phyloP scores from a whole-genome alignment of 2,329 filamentous ascomycete species.

The Fusarium cicatricum region DNA sequence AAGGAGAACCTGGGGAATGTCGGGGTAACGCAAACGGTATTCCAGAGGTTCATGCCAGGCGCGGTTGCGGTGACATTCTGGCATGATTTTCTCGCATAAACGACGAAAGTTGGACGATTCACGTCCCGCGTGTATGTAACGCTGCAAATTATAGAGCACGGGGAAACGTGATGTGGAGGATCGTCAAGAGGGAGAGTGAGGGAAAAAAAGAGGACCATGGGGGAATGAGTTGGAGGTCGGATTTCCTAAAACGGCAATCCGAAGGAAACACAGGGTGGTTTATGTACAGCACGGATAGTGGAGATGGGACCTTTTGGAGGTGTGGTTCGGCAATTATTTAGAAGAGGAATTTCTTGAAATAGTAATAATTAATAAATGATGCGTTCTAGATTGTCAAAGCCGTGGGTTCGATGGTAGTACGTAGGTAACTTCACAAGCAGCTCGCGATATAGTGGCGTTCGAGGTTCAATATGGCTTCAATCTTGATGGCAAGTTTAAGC shows the following conservation, averaged over 20 bases:
- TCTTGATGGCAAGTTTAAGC: neutral
- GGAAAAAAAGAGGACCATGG: neutral
- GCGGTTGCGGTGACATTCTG: slow-evolving; percentile 2
- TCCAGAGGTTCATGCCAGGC: neutral
- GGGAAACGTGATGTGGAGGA: slow-evolving; percentile 22
- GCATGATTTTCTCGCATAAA: neutral
- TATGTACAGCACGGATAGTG: neutral
- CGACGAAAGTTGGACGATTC: neutral
- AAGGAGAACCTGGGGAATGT: slow-evolving; percentile 15
- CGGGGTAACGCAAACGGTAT: slow-evolving; percentile 1
- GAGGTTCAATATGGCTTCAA: neutral
- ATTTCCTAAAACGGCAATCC: slow-evolving; percentile 32
- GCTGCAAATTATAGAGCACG: neutral
- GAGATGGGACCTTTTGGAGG: neutral
- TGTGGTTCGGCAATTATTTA: slow-evolving; percentile 6
- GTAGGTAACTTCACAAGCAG: neutral
- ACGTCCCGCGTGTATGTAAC: neutral
- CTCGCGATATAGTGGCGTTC: neutral
- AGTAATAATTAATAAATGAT: neutral
- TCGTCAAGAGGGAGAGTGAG: slow-evolving; percentile 3
- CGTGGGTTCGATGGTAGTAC: neutral
- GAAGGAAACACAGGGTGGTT: neutral
- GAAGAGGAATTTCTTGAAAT: neutral
- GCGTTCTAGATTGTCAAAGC: neutral
- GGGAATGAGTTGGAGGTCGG: slow-evolving; percentile 11